Conservation (phyloP, 306 rosid genomes). For the Sophora flavescens region DNA sequence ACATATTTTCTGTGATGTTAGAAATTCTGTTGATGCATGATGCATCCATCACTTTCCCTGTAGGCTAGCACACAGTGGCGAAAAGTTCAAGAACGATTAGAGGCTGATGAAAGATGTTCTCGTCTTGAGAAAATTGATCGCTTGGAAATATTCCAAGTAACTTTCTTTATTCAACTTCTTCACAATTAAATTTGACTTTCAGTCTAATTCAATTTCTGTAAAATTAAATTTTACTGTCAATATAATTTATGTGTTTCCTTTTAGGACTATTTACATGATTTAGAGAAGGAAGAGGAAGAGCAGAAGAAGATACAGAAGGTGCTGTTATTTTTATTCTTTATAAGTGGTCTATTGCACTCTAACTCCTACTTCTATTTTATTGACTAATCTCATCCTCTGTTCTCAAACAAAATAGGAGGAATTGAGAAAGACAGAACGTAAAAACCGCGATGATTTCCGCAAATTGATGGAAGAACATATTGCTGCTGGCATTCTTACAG, state of each 20-base stretch:
- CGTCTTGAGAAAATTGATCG: constrained; percentile 90
- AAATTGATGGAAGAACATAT: constrained; percentile 91
- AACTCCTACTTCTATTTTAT: constrained; percentile 33
- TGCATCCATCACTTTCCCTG: constrained; percentile 42
- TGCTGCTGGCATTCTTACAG: constrained; percentile 72
- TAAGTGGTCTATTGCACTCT: constrained; percentile 27
- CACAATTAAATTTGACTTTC: constrained; percentile 30
- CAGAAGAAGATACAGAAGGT: constrained; percentile 92
- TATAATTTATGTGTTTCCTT: constrained; percentile 45
- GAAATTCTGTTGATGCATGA: constrained; percentile 42
- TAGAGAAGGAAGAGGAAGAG: constrained; percentile 95
- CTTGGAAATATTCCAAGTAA: constrained; percentile 82
- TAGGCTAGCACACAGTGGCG: constrained; percentile 96
- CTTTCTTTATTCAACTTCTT: constrained; percentile 22
- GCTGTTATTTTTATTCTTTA: constrained; percentile 36
- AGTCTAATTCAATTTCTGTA: constrained; percentile 25
- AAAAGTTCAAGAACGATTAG: constrained; percentile 91
- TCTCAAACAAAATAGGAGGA: constrained; percentile 75
- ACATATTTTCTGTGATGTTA: constrained; percentile 36
- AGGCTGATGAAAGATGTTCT: constrained; percentile 91
- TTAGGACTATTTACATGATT: constrained; percentile 82
- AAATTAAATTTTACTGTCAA: constrained; percentile 31
- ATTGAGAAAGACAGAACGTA: constrained; percentile 85
- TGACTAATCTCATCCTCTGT: constrained; percentile 46
- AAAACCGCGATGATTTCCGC: constrained; percentile 93